Evolutionary conservation across 257 asterid species (phyloP), one percentile per base, ranked within the genome.

Genomic region (Pogostemon cablin): DNA sequence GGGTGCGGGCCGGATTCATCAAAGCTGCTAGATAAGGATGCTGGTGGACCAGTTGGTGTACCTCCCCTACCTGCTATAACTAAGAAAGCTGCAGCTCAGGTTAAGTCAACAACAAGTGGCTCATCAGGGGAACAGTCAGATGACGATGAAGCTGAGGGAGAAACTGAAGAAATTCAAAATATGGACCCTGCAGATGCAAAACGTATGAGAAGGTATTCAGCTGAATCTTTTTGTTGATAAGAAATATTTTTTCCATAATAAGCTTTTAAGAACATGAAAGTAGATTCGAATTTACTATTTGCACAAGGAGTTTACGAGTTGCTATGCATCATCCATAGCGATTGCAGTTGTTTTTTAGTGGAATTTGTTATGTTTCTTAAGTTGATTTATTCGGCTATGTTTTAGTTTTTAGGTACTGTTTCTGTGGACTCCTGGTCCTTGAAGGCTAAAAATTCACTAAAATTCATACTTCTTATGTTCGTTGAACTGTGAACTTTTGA

Each of bases 81-180:
- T 20, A 85, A 82, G 87, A 95, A 86, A 75, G 56, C 81, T 64
- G 86, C 58, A 50, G 80, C 78, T 48, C 96, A 80, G 77, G 89
- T 89, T 77, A 85, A 85, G 82, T 87, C 95, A 72, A 84, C 93
- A 48, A 91, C 93, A 57, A 95, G 98, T 75, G 96, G 96, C 38
- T 91, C 99, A 65, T 88, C 97, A 10, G 88, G 89, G 56, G 99
- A 91, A 15, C 95, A 79, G 74, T 87, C 98, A 0, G 90, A 95
- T 81, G 96, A 95, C 59, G 99, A 91, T 74, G 99, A 95, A 61
- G 84, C 76, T 42, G 98, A 93, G 63, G 96, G 92, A 72, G 99
- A 91, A 80, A 79, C 77, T 68, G 97, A 90, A 71, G 73, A 81
- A 67, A 81, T 82, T 79, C 86, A 82, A 46, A 88, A 83, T 65